A percentile compares a stretch with the other conserved stretches of the same genome.
Evolutionary conservation across 495 filamentous ascomycete genomes (phyloP).

Genomic region (Penicillium samsonianum): DNA sequence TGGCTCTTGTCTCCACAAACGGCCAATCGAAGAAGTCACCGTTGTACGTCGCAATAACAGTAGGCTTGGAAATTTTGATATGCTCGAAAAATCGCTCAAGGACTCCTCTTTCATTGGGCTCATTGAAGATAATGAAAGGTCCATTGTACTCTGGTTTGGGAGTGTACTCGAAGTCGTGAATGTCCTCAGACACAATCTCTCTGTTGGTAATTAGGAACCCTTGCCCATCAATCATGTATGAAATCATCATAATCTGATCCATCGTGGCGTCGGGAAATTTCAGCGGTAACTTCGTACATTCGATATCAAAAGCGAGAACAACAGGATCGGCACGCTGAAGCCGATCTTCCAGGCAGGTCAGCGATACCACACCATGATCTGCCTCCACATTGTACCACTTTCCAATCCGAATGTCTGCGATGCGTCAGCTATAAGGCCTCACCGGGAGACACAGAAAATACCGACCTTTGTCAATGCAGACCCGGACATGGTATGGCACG

Average conservation of each 20-base stretch:
- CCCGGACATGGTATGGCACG: slow-evolving; percentile 98
- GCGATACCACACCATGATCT: slow-evolving; percentile 80
- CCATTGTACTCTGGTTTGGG: slow-evolving; percentile 95
- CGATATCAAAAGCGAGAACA: slow-evolving; percentile 97
- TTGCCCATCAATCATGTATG: slow-evolving; percentile 99
- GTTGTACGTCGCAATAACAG: slow-evolving; percentile 99
- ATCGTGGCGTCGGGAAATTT: slow-evolving; percentile 97
- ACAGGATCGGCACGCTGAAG: slow-evolving; percentile 89
- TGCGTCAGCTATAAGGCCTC: slow-evolving; percentile 17
- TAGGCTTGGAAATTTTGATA: slow-evolving; percentile 91
- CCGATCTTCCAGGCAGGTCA: slow-evolving; percentile 85
- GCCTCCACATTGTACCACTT: slow-evolving; percentile 97
- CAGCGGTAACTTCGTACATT: slow-evolving; percentile 92
- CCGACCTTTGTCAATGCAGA: slow-evolving; percentile 91
- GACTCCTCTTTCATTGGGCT: slow-evolving; percentile 85
- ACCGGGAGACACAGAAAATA: not conserved
- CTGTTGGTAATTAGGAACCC: slow-evolving; percentile 98
- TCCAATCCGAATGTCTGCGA: slow-evolving; percentile 84
- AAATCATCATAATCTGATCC: slow-evolving; percentile 99
- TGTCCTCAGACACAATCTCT: slow-evolving; percentile 97
- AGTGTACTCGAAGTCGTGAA: slow-evolving; percentile 97
- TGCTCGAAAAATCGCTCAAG: slow-evolving; percentile 93
- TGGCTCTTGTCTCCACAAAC: slow-evolving; percentile 91
- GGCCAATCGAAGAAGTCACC: slow-evolving; percentile 99
- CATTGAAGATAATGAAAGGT: slow-evolving; percentile 96